Base-by-base conservation (phyloP, 371 early-diverging fungal genomes). In the Coemansia sp. region DNA sequence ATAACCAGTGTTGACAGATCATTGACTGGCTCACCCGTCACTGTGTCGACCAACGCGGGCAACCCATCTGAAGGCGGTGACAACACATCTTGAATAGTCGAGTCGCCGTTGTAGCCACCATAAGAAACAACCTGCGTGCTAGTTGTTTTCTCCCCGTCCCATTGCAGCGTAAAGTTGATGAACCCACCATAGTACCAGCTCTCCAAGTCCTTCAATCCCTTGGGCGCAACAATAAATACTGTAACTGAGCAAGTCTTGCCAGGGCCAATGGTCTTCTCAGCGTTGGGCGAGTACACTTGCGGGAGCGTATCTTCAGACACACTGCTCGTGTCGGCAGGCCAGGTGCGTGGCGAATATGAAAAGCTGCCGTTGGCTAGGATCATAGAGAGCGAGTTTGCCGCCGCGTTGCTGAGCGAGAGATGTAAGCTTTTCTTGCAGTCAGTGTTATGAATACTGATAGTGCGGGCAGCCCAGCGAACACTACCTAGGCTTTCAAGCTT, bases 371-470 rank as follows among this genome's bases (percentile, higher is more conserved):
- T 84, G 54, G 78, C 77, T 1, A 72, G 67, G 51, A 80, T 64
- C 40, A 80, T 79, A 1, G 77, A 72, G 14, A 77, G 59, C 2
- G 77, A 72, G 62, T 72, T 52, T 2, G 72, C 68, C 0, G 22
- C 63, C 24, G 22, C 39, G 21, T 66, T 55, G 8, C 42, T 59
- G 8, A 68, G 42, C 4, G 54, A 22, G 0, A 72, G 52, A 6
- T 24, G 13, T 59, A 72, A 55, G 5, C 66, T 53, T 14, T 68
- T 72, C 21, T 4, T 58, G 24, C 6, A 27, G 64, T 85, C 87
- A 13, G 73, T 80, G 76, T 92, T 91, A 31, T 68, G 82, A 59
- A 92, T 72, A 0, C 68, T 84, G 24, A 91, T 42, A 10, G 78
- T 80, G 67, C 85, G 83, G 16, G 71, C 65, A 48, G 75, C 72